A percentile compares a stretch with the other conserved stretches of the same genome.
These are phyloP conservation scores for Eimeria sp. DNA, from an alignment of 169 alveolate genomes.

Conservation along the genomic window DNA sequence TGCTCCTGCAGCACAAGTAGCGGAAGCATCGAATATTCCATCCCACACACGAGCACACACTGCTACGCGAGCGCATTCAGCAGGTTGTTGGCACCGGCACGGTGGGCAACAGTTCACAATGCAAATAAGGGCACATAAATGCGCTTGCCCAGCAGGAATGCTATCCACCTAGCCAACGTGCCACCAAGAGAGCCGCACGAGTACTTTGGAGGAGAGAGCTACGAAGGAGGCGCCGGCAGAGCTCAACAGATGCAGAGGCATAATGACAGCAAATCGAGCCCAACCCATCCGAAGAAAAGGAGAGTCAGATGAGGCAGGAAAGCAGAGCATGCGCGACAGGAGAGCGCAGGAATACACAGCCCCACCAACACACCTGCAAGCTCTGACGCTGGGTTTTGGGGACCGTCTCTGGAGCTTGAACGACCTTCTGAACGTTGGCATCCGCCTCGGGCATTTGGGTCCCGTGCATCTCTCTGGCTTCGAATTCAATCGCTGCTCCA, in stretches of 20 bases:
- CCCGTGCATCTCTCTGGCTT: slow-evolving; percentile 78
- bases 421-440: background rate
- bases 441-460: slow-evolving; percentile 25
- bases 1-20: slow-evolving; percentile 75
- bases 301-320: background rate
- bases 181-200: background rate
- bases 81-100: background rate
- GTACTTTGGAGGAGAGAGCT: background rate
- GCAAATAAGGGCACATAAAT: background rate
- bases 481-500: slow-evolving; percentile 74
- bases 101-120: background rate
- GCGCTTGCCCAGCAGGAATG: background rate
- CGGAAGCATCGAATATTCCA: background rate
- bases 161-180: background rate
- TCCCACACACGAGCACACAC: background rate
- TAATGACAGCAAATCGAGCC: too few relatives aligned
- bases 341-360: background rate
- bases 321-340: background rate
- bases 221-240: background rate
- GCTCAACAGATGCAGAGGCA: background rate
- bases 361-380: slow-evolving; percentile 21
- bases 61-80: background rate
- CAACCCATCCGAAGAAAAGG: background rate
- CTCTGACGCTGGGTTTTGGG: background rate
- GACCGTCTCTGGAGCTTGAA: background rate